phyloP scores from a whole-genome alignment of 805 yeast genomes.

The Yamadazyma sp. region DNA sequence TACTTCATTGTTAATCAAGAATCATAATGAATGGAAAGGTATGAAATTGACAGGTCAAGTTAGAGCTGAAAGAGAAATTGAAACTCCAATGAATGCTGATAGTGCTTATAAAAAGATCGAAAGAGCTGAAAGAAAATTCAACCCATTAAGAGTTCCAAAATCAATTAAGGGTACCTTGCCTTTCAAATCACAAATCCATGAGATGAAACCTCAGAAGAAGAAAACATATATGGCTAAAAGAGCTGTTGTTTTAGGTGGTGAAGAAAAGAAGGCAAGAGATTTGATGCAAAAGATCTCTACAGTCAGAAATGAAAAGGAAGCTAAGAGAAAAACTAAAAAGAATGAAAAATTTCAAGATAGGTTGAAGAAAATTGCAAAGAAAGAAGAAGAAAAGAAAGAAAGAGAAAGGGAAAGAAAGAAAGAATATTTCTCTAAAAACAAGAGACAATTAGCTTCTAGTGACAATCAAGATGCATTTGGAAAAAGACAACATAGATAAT shows the following conservation, averaged over 20 bases:
- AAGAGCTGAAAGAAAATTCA: conserved; percentile 80
- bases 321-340: conserved; percentile 70
- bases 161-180: conserved; percentile 76
- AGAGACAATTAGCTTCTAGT: conserved; percentile 45
- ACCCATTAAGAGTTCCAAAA: conserved; percentile 83
- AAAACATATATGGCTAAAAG: conserved; percentile 80
- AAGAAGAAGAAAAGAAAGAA: conserved; percentile 65
- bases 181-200: conserved; percentile 84
- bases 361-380: conserved; percentile 71
- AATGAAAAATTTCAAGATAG: conserved; percentile 71
- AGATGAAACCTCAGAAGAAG: conserved; percentile 84
- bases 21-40: conserved; percentile 91
- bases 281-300: conserved; percentile 86
- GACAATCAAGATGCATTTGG: conserved; percentile 31
- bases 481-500: conserved; percentile 27
- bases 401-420: conserved; percentile 83
- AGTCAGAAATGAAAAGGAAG: conserved; percentile 79
- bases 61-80: conserved; percentile 68
- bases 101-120: conserved; percentile 68
- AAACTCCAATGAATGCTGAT: conserved; percentile 56
- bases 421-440: conserved; percentile 73
- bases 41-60: conserved; percentile 95
- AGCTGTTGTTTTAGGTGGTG: conserved; percentile 90
- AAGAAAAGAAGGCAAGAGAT: conserved; percentile 89
- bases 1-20: conserved; percentile 73